Base-by-base conservation (phyloP, 108 stramenopile species). In the Fragilariopsis cylindrus region DNA sequence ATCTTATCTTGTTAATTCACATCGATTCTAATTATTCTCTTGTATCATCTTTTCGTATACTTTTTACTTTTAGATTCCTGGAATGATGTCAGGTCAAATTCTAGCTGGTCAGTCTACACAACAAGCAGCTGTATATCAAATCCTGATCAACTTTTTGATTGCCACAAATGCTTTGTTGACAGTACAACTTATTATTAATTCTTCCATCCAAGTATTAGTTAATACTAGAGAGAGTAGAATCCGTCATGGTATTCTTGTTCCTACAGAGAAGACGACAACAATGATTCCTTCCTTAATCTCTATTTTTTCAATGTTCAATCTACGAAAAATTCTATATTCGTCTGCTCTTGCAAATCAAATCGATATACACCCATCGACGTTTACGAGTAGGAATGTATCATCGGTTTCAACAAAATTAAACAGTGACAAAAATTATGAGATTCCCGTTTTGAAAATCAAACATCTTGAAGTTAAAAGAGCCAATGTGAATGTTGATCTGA, bases 61-160 rank as follows among this genome's bases (percentile, higher is more conserved):
- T 30, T 30, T 30, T 30, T 30, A 30, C 30, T 30, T 30, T 30
- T 30, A 30, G 9, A 90, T 95, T 67, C 96, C 96, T 47, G 96
- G 96, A 6, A 97, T 97, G 96, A 97, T 97, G 96, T 95, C 94
- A 2, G 96, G 96, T 11, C 96, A 97, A 71, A 84, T 97, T 39
- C 77, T 97, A 50, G 92, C 91, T 0, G 96, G 96, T 21, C 78
- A 82, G 46, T 81, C 89, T 4, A 83, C 87, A 11, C 81, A 76
- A 4, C 85, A 91, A 64, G 96, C 96, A 6, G 96, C 96, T 11
- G 72, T 70, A 57, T 95, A 95, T 67, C 96, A 97, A 81, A 82
- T 93, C 52, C 62, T 95, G 11, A 92, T 97, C 52, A 87, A 85
- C 43, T 93, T 86, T 60, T 71, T 97, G 71, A 93, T 97, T 69